Percentiles rank a stretch among this genome's conserved stretches.
phyloP scores from a whole-genome alignment of 306 rosid species.

The Abrus precatorius region DNA sequence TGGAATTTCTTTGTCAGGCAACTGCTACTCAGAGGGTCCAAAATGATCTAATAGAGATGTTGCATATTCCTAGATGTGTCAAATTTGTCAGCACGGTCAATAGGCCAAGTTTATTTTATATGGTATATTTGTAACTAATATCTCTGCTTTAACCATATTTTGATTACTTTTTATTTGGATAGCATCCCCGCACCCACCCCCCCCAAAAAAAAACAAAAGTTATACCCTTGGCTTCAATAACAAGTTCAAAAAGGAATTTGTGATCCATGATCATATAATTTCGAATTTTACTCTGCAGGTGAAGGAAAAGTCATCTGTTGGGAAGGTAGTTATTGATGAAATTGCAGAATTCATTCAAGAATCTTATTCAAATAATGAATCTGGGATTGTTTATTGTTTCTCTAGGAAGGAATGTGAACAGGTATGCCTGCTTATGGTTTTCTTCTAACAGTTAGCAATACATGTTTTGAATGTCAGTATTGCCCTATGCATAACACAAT shows the following conservation, averaged over 20 bases:
- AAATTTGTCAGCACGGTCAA: slow-evolving; percentile 97
- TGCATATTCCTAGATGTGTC: slow-evolving; percentile 85
- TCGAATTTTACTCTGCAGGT: slow-evolving; percentile 63
- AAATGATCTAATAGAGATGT: slow-evolving; percentile 91
- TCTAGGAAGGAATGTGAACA: slow-evolving; percentile 96
- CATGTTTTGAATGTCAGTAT: slow-evolving; percentile 36
- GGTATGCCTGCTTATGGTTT: slow-evolving; percentile 56
- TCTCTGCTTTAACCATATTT: slow-evolving; percentile 20
- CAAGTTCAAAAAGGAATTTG: slow-evolving; percentile 8
- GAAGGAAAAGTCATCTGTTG: slow-evolving; percentile 84
- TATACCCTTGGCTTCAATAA: slow-evolving; percentile 32
- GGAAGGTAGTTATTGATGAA: slow-evolving; percentile 84
- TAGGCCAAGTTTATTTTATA: slow-evolving; percentile 87
- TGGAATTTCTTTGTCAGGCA: slow-evolving; percentile 67
- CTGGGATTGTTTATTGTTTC: slow-evolving; percentile 96
- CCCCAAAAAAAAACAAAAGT: not conserved
- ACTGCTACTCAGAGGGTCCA: slow-evolving; percentile 97
- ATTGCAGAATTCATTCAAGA: slow-evolving; percentile 78
- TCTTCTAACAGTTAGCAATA: slow-evolving; percentile 26
- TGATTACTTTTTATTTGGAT: slow-evolving; percentile 23
- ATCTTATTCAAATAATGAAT: slow-evolving; percentile 78
- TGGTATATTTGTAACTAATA: slow-evolving; percentile 58
- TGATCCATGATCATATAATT: slow-evolving; percentile 17
- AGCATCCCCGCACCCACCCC: not conserved
- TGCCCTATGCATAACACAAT: slow-evolving; percentile 21